Evolutionary conservation across 768 basidiomycete species (phyloP).

Genomic region (Xerocomellus amylosporus): DNA sequence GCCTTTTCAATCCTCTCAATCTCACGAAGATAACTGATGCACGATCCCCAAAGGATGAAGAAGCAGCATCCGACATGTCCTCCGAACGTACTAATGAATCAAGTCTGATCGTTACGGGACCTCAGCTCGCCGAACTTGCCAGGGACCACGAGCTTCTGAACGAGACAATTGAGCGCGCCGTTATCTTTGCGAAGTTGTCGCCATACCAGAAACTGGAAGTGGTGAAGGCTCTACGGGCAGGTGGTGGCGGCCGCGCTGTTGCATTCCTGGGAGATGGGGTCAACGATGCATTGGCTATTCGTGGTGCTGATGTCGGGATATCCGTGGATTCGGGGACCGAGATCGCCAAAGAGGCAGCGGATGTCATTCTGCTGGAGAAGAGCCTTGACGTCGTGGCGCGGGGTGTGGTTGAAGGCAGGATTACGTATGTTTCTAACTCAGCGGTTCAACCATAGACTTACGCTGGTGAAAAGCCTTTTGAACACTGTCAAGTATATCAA

Average conservation of each 20-base stretch:
- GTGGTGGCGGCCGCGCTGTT: conserved; percentile 27
- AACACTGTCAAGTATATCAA: conserved; percentile 39
- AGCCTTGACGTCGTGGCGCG: conserved; percentile 34
- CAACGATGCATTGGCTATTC: conserved; percentile 33
- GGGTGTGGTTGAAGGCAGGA: conserved; percentile 33
- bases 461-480: conserved; percentile 26
- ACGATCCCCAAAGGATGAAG: conserved; percentile 25
- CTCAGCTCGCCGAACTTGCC: conserved; percentile 28
- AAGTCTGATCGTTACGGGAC: conserved; percentile 27
- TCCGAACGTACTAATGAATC: conserved; percentile 17
- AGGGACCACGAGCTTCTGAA: conserved; percentile 26
- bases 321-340: conserved; percentile 34
- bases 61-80: conserved; percentile 13
- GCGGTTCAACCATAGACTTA: conserved; percentile 7
- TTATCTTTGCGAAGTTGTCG: conserved; percentile 33
- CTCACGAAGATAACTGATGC: conserved; percentile 1
- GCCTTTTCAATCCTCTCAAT: conserved; percentile 27
- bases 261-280: conserved; percentile 33
- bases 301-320: conserved; percentile 33
- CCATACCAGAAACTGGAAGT: conserved; percentile 35
- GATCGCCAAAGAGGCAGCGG: conserved; percentile 40
- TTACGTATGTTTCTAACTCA: conserved; percentile 25
- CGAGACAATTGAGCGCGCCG: conserved; percentile 30
- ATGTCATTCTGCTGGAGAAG: conserved; percentile 36
- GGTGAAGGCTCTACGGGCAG: conserved; percentile 29